Evolutionary conservation across 106 monocot species (phyloP).

Genomic region (Allium cepa): DNA sequence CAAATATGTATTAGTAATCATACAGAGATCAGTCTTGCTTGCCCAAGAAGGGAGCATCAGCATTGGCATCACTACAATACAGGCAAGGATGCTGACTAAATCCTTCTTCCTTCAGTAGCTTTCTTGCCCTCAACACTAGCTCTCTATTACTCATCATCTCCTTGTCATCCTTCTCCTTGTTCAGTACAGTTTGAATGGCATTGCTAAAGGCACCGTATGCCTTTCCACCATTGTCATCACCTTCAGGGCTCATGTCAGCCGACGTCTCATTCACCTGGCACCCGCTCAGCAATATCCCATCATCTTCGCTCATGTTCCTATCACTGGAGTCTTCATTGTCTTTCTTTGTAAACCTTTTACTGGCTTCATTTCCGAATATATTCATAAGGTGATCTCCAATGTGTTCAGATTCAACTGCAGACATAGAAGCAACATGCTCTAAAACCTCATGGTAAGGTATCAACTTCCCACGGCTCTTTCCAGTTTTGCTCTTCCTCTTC

Average conservation of each 20-base stretch:
- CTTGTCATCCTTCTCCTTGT: conserved; percentile 8
- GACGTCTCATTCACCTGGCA: conserved; percentile 82
- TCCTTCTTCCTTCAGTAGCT: conserved; percentile 20
- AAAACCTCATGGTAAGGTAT: conserved; percentile 39
- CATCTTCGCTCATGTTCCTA: conserved; percentile 7
- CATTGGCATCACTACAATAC: conserved; percentile 77
- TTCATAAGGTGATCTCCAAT: conserved; percentile 51
- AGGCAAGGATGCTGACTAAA: conserved; percentile 70
- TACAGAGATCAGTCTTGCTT: background rate
- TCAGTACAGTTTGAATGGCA: conserved; percentile 30
- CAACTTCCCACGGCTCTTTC: background rate
- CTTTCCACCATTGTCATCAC: conserved; percentile 13
- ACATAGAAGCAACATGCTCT: conserved; percentile 42
- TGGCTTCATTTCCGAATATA: conserved; percentile 49
- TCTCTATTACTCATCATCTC: conserved; percentile 49
- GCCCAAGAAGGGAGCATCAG: conserved; percentile 48
- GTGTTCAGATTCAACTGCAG: conserved; percentile 42
- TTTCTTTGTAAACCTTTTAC: conserved; percentile 20
- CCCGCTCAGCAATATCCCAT: conserved; percentile 76
- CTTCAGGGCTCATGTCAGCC: conserved; percentile 46
- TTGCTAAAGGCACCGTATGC: conserved; percentile 77
- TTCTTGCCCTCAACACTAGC: conserved; percentile 32
- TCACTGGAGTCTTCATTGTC: background rate
- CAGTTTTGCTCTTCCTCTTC: background rate
- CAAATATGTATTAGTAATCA: conserved; percentile 14